A percentile compares a stretch with the other conserved stretches of the same genome.
Evolutionary conservation across 176 grass and related monocot genomes (phyloP).

Genomic region (Triticum timopheevii): DNA sequence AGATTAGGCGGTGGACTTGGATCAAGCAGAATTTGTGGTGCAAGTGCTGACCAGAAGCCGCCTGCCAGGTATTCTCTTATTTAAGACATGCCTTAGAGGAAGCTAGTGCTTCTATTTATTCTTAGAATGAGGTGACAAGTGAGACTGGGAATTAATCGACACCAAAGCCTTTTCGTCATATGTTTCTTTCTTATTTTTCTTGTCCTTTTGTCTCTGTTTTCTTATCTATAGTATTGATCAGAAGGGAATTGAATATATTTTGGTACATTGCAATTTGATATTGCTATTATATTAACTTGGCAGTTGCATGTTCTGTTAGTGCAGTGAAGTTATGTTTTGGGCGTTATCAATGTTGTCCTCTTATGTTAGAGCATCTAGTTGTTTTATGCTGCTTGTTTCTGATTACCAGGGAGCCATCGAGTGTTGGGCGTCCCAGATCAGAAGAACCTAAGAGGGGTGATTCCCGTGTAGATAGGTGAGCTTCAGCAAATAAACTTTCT

Average conservation of each 20-base stretch:
- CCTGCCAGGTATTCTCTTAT: slow-evolving; percentile 7
- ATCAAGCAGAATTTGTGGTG: slow-evolving; percentile 75
- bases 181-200: not conserved
- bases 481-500: not conserved
- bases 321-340: not conserved
- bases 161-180: not conserved
- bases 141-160: not conserved
- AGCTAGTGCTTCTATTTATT: not conserved
- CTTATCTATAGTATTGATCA: slow-evolving; percentile 3
- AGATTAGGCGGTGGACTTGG: slow-evolving; percentile 97
- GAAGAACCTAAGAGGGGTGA: slow-evolving; percentile 69
- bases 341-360: not conserved
- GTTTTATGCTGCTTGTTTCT: not conserved
- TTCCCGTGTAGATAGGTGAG: slow-evolving; percentile 47
- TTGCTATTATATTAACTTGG: not conserved
- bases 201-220: not conserved
- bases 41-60: slow-evolving; percentile 38
- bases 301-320: not conserved
- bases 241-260: slow-evolving; percentile 2
- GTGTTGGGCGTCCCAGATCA: slow-evolving; percentile 42
- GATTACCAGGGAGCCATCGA: slow-evolving; percentile 51
- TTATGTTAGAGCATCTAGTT: not conserved
- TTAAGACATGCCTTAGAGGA: not conserved
- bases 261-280: slow-evolving; percentile 21
- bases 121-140: not conserved